phyloP scores from a whole-genome alignment of 1,139 yeast species.

The Meyerozyma carpophila region DNA sequence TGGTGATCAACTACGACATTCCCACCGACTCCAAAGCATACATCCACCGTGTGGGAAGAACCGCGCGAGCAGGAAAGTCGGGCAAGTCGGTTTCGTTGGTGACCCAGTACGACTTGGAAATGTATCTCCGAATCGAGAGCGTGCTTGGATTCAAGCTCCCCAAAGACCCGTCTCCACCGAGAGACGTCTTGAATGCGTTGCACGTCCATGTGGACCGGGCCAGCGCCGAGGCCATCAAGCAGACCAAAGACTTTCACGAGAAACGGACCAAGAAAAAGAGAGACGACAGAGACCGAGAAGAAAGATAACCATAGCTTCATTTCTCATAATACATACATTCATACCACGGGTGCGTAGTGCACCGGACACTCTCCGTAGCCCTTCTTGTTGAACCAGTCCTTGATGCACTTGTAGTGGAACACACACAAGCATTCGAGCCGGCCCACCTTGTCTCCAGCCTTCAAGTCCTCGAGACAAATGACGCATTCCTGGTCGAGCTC shows the following conservation, averaged over 20 bases:
- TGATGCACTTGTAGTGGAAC: constrained; percentile 85
- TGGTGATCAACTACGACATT: constrained; percentile 88
- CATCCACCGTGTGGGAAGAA: constrained; percentile 95
- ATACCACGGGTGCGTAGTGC: constrained; percentile 30
- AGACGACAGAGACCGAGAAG: constrained; percentile 46
- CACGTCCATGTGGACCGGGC: constrained; percentile 91
- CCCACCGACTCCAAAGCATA: constrained; percentile 99
- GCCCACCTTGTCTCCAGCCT: constrained; percentile 85
- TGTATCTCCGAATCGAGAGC: constrained; percentile 82
- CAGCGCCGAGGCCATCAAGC: constrained; percentile 81
- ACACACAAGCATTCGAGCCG: constrained; percentile 91
- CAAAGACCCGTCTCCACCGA: constrained; percentile 71
- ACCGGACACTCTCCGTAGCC: constrained; percentile 87
- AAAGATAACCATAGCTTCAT: constrained; percentile 17
- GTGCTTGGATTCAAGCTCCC: constrained; percentile 77
- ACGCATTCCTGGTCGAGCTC: constrained; percentile 69
- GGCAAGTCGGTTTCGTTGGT: constrained; percentile 91
- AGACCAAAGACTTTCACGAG: constrained; percentile 69
- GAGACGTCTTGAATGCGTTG: constrained; percentile 69
- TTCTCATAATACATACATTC: not conserved
- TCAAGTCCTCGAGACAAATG: constrained; percentile 84
- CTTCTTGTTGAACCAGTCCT: constrained; percentile 83
- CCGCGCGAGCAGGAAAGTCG: constrained; percentile 96
- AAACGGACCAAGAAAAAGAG: constrained; percentile 22
- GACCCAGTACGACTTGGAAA: constrained; percentile 90